phyloP scores from a whole-genome alignment of 2,329 filamentous ascomycete genomes.

The Aspergillus floridensis region DNA sequence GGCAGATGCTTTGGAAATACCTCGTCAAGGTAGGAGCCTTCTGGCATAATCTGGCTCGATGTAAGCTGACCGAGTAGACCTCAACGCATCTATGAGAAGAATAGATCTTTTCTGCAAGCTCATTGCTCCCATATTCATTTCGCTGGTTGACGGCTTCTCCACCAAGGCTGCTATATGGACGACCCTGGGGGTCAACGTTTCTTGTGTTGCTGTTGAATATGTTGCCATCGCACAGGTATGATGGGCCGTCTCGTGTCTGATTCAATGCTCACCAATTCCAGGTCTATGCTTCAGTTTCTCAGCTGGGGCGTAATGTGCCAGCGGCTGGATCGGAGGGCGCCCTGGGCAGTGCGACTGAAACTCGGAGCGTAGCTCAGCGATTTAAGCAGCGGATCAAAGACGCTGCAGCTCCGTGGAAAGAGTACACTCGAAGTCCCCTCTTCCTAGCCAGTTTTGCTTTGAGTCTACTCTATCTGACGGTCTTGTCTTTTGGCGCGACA shows the following conservation, averaged over 20 bases:
- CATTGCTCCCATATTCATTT: slow-evolving; percentile 52
- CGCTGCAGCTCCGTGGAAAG: slow-evolving; percentile 22
- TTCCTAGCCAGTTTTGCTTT: slow-evolving; percentile 51
- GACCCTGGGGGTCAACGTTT: slow-evolving; percentile 46
- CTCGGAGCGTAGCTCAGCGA: neutral
- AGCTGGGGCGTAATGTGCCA: slow-evolving; percentile 13
- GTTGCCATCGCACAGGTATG: slow-evolving; percentile 38
- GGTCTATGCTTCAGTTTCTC: slow-evolving; percentile 22
- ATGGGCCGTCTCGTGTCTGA: neutral
- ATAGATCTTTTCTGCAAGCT: slow-evolving; percentile 60
- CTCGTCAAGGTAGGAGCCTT: slow-evolving; percentile 40
- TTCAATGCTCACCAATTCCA: neutral
- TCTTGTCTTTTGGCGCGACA: slow-evolving; percentile 54
- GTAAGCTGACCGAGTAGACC: slow-evolving; percentile 18
- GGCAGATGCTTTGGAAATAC: slow-evolving; percentile 33
- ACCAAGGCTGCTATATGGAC: slow-evolving; percentile 47
- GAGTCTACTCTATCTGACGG: slow-evolving; percentile 54
- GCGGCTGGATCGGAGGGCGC: neutral
- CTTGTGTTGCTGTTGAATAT: slow-evolving; percentile 42
- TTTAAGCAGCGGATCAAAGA: slow-evolving; percentile 19
- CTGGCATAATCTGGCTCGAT: neutral
- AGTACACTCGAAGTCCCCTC: slow-evolving; percentile 29
- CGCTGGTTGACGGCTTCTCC: slow-evolving; percentile 46
- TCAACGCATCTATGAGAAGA: slow-evolving; percentile 56
- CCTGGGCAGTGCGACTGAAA: neutral